Base-by-base conservation (phyloP, 805 yeast species). In the Teunomyces kruisii region DNA sequence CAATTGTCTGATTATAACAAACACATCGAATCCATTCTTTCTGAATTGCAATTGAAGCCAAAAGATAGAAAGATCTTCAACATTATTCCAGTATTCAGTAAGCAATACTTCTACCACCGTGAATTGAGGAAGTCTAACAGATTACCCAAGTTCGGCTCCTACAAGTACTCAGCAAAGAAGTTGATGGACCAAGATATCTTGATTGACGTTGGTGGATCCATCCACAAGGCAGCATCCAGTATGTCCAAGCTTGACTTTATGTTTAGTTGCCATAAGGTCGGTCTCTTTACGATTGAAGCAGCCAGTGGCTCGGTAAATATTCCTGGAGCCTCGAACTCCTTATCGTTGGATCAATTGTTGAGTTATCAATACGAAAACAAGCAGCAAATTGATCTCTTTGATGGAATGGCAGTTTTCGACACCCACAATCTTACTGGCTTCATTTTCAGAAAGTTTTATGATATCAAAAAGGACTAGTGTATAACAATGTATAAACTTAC, bases 401-500 rank as follows among this genome's bases (percentile, higher is more conserved):
- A 83, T 46, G 86, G 83, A 0, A 78, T 78, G 75, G 90, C 81
- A 6, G 70, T 72, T 16, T 80, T 91, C 52, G 83, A 85, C 59
- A 83, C 95, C 3, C 78, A 84, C 47, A 73, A 81, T 43, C 67
- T 89, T 54, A 74, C 86, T 15, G 79, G 80, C 12, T 80, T 91
- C 49, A 79, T 91, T 16, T 84, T 89, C 63, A 76, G 76, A 52
- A 85, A 86, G 63, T 90, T 90, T 61, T 87, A 86, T 56, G 86
- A 84, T 53, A 66, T 75, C 28, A 43, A 33, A 14, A 41, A 33
- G 40, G 24, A 31, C 19, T 35, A 39, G 42, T 28, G 26, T 43
- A 30, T 43, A 29, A 19, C 31, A 29, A 36, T 42, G 14, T 37
- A 15, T 29, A 28, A 22, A 15, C 14, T 16, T 39, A 30, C 19